Evolutionary conservation across 768 basidiomycete species (phyloP).

Genomic region (Calocybe gangraenosa): DNA sequence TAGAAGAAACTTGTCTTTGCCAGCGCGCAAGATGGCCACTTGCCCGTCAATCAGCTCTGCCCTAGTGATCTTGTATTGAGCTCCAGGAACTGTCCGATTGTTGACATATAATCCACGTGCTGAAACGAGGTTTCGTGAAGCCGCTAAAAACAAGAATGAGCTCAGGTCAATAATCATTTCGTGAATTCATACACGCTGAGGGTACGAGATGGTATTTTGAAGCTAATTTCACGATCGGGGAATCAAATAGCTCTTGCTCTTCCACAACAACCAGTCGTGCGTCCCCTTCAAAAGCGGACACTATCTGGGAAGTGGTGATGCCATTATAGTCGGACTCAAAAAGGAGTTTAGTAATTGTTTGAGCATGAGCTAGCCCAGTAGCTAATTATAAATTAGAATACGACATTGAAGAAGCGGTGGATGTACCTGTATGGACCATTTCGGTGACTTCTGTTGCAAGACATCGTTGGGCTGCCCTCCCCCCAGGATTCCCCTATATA

Average conservation of each 20-base stretch:
- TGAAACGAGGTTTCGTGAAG: conserved; percentile 56
- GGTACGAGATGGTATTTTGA: conserved; percentile 51
- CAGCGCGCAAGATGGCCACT: conserved; percentile 65
- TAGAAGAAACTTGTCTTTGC: conserved; percentile 67
- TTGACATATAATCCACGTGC: conserved; percentile 75
- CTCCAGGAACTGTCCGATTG: conserved; percentile 50
- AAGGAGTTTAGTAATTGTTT: conserved; percentile 38
- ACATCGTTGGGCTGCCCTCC: conserved; percentile 41
- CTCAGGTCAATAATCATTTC: not conserved
- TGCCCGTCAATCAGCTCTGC: conserved; percentile 55
- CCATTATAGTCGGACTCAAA: conserved; percentile 39
- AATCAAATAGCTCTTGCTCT: conserved; percentile 45
- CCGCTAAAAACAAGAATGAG: conserved; percentile 39
- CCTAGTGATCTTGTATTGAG: conserved; percentile 34
- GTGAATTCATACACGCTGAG: conserved; percentile 56
- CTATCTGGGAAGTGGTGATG: conserved; percentile 53
- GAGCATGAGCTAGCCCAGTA: conserved; percentile 34
- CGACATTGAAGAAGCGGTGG: not conserved
- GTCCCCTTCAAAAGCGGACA: conserved; percentile 60
- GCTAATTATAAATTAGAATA: conserved; percentile 21
- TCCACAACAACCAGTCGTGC: conserved; percentile 55
- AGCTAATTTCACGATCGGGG: conserved; percentile 58
- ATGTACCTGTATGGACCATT: conserved; percentile 40
- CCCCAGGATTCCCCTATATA: conserved; percentile 35
- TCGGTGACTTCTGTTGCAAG: conserved; percentile 53